Evolutionary conservation across 306 rosid genomes (phyloP).

Genomic region (Senna siamea): DNA sequence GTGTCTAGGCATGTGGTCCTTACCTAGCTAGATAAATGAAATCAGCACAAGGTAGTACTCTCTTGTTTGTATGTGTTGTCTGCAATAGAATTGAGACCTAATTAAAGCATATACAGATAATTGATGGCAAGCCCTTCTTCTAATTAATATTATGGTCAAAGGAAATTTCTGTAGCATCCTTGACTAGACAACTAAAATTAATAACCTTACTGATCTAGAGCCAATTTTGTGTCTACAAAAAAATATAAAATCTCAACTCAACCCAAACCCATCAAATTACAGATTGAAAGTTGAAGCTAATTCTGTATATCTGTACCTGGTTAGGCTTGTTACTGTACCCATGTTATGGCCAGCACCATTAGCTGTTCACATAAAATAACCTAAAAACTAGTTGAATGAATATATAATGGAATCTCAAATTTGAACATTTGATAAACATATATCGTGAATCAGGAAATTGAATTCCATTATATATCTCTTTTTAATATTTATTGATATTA

Average conservation of each 20-base stretch:
- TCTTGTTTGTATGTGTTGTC: neutral
- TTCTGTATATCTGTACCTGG: neutral
- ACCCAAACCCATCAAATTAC: neutral
- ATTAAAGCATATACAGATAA: neutral
- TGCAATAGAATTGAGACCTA: neutral
- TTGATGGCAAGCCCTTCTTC: neutral
- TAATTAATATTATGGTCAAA: neutral
- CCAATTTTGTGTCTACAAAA: neutral
- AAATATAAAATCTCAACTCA: too few relatives aligned
- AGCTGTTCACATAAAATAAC: neutral
- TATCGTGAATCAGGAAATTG: too few relatives aligned
- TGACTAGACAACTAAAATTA: neutral
- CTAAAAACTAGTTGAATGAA: neutral
- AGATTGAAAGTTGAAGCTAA: neutral
- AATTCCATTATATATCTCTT: too few relatives aligned
- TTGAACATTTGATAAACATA: too few relatives aligned
- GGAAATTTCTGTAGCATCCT: neutral
- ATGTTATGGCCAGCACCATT: too few relatives aligned
- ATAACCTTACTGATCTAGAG: neutral
- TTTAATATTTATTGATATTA: too few relatives aligned
- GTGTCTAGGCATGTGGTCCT: conserved; percentile 20
- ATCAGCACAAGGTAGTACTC: conserved; percentile 8
- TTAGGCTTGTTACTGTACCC: neutral
- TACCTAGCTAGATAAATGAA: conserved; percentile 1
- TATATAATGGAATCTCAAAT: neutral